A percentile compares a stretch with the other conserved stretches of the same genome.
These are phyloP conservation scores for Panellus pusillus DNA, from an alignment of 768 basidiomycete genomes.

Conservation along the genomic window DNA sequence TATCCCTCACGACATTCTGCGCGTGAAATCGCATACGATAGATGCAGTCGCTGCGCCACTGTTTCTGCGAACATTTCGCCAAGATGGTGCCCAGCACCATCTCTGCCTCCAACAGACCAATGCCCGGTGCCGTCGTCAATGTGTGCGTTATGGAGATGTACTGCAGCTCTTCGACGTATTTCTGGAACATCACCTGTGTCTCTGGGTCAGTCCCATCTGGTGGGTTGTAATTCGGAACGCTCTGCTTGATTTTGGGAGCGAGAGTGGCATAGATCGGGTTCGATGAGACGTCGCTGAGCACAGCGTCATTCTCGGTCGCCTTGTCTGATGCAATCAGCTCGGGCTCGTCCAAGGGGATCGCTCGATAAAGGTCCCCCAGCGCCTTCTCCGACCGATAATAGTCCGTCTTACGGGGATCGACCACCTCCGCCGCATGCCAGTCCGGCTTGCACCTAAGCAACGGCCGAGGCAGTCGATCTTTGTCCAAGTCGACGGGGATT, in stretches of 20 bases:
- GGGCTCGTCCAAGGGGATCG: constrained; percentile 47
- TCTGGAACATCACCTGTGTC: constrained; percentile 42
- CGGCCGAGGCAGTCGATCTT: constrained; percentile 44
- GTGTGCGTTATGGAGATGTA: constrained; percentile 74
- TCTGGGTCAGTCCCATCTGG: constrained; percentile 29
- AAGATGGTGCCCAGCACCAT: constrained; percentile 74
- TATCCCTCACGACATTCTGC: constrained; percentile 49
- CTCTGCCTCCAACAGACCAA: constrained; percentile 67
- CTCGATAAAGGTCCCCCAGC: constrained; percentile 71
- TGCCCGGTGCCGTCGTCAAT: constrained; percentile 54
- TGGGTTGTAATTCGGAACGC: constrained; percentile 26
- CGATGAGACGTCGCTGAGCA: constrained; percentile 20
- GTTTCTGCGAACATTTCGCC: constrained; percentile 62
- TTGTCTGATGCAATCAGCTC: constrained; percentile 16
- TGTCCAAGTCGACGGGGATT: constrained; percentile 55
- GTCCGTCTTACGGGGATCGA: constrained; percentile 53
- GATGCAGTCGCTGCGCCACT: constrained; percentile 58
- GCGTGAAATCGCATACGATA: constrained; percentile 65
- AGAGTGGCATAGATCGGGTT: constrained; percentile 44
- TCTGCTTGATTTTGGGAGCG: constrained; percentile 27
- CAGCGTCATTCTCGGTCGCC: constrained; percentile 9
- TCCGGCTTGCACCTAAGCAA: constrained; percentile 75
- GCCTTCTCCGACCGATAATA: constrained; percentile 74
- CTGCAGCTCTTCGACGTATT: constrained; percentile 63
- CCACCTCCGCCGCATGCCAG: constrained; percentile 68